Conservation (phyloP, 257 asterid genomes). For the Fraxinus americana region DNA sequence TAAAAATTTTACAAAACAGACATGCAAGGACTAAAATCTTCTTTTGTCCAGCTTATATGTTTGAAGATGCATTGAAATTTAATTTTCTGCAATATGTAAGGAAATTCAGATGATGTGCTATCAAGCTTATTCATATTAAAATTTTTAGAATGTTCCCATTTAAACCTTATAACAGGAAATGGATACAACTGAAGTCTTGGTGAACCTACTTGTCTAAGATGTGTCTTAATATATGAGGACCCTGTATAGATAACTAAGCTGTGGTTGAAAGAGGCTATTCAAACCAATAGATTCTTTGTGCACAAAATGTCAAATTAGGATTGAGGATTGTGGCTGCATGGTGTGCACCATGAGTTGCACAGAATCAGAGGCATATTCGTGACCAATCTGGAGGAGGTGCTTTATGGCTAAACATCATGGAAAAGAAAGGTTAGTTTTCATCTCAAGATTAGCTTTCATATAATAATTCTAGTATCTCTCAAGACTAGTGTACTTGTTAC, state of each 20-base stretch:
- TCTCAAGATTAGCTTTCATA: background rate
- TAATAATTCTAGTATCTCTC: constrained; percentile 35
- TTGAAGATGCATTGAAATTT: no score
- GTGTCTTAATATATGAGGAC: no score
- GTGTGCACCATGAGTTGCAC: constrained; percentile 28
- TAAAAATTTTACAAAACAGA: no score
- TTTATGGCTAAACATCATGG: constrained; percentile 1
- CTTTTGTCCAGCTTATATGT: no score
- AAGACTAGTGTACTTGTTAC: constrained; percentile 21
- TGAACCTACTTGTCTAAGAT: no score
- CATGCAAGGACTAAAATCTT: no score
- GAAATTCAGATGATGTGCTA: no score
- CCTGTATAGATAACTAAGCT: background rate
- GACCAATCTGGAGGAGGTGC: constrained; percentile 9
- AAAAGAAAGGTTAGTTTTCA: constrained; percentile 21
- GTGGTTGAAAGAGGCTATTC: constrained; percentile 32
- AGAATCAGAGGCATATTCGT: constrained; percentile 25
- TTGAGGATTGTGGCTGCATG: constrained; percentile 3
- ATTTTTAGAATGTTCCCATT: no score
- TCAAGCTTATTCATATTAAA: no score
- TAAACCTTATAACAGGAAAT: no score
- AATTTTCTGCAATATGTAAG: no score
- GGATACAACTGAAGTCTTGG: no score
- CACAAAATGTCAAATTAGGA: constrained; percentile 26
- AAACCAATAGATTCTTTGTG: constrained; percentile 21